Evolutionary conservation across 208 protist genomes (phyloP).

Genomic region (Acanthamoeba quina): DNA sequence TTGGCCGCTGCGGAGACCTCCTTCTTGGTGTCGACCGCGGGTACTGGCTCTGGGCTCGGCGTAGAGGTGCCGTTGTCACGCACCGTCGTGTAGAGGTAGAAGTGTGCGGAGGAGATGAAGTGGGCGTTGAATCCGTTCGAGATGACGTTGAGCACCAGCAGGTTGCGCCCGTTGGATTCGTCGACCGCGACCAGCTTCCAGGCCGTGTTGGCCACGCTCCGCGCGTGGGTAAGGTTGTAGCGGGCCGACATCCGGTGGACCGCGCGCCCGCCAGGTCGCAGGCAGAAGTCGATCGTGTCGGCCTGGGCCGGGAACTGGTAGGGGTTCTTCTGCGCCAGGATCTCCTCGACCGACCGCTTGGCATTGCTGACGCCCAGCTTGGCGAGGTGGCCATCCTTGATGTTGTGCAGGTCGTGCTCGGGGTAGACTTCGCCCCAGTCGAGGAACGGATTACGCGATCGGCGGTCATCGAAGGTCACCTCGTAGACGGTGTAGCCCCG

Average conservation of each 20-base stretch:
- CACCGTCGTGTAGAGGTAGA: not conserved
- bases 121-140: not conserved
- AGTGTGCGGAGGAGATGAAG: not conserved
- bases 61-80: not conserved
- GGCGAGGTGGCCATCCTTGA: too few relatives aligned
- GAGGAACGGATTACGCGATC: not conserved
- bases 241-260: not conserved
- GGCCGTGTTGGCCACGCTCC: not conserved
- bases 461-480: not conserved
- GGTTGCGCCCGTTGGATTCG: not conserved
- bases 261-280: not conserved
- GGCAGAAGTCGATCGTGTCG: not conserved
- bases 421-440: not conserved
- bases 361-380: too few relatives aligned
- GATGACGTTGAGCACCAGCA: slow-evolving; percentile 19
- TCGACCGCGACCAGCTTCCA: not conserved
- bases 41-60: not conserved
- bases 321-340: not conserved
- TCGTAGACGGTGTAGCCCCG: not conserved
- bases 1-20: not conserved
- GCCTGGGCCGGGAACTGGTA: not conserved
- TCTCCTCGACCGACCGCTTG: too few relatives aligned
- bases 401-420: not conserved
- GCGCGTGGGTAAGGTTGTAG: not conserved
- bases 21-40: not conserved